Percentiles rank a stretch among this genome's conserved stretches.
Conservation (phyloP, 768 basidiomycete genomes). For the Vishniacozyma victoriae region DNA sequence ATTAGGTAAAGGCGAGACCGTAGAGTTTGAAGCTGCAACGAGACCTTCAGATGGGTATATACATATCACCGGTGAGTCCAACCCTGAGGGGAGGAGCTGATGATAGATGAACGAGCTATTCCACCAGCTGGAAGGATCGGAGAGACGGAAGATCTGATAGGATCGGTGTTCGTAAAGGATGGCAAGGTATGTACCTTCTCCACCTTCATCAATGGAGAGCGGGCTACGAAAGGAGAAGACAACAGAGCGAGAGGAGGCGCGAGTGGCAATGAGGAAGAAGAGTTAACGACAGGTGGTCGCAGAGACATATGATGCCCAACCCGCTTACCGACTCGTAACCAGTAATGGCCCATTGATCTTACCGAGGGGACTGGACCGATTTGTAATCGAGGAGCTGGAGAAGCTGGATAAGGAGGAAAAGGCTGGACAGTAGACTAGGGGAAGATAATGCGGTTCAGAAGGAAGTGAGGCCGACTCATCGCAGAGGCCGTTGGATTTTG, state of each 20-base stretch:
- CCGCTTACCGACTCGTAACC: conserved; percentile 41
- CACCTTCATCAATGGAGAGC: no score
- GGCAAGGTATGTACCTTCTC: conserved; percentile 31
- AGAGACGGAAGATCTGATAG: conserved; percentile 46
- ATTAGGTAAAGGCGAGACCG: conserved; percentile 17
- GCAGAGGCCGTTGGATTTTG: no score
- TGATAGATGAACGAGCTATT: conserved; percentile 37
- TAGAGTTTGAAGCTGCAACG: conserved; percentile 36
- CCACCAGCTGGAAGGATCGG: conserved; percentile 45
- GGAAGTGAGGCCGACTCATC: no score
- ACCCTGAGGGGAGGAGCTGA: background rate
- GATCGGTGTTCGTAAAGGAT: conserved; percentile 41
- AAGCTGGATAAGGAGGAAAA: conserved; percentile 25
- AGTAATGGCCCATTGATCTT: conserved; percentile 37
- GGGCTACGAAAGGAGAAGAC: no score
- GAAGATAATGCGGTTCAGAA: no score
- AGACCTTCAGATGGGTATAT: conserved; percentile 45
- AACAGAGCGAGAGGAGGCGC: background rate
- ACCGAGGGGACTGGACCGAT: conserved; percentile 38
- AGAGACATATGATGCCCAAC: conserved; percentile 41
- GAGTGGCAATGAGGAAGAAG: background rate
- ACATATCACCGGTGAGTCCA: conserved; percentile 40
- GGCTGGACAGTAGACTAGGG: no score
- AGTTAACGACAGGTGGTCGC: conserved; percentile 31
- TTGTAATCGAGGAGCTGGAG: conserved; percentile 30